Base-by-base conservation (phyloP, 2,329 filamentous ascomycete genomes). In the Penicillium freii region DNA sequence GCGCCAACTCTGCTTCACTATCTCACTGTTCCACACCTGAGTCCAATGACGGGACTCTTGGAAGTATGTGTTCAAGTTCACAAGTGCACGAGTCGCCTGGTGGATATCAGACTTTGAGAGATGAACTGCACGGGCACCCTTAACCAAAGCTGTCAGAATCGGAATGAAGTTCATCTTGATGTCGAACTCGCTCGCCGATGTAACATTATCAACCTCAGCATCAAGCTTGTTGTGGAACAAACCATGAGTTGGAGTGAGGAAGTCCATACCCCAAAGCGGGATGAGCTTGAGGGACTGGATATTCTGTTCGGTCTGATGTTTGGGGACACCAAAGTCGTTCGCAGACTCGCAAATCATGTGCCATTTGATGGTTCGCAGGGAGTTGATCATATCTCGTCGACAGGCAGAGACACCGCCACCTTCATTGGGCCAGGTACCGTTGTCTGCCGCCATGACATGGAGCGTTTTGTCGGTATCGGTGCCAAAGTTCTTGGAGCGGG, bases 321-420 rank as follows among this genome's bases (percentile, higher is more conserved):
- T 78, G 6, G 81, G 81, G 21, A 82, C 75, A 31, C 81, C 81
- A 59, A 78, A 84, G 58, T 84, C 81, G 62, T 82, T 82, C 9
- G 81, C 81, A 6, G 80, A 80, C 69, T 84, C 81, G 48, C 79
- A 80, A 43, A 84, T 71, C 62, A 83, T 81, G 62, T 84, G 81
- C 72, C 81, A 82, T 55, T 80, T 78, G 61, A 84, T 81, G 0
- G 80, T 82, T 43, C 74, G 73, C 59, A 82, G 77, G 15, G 78
- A 79, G 62, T 84, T 82, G 66, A 84, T 80, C 66, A 84, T 75
- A 64, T 84, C 81, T 43, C 81, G 75, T 40, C 81, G 74, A 69
- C 81, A 84, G 55, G 81, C 81, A 38, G 81, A 83, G 15, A 84
- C 81, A 62, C 81, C 81, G 56, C 81, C 81, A 34, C 80, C 80